Evolutionary conservation across 2,329 filamentous ascomycete genomes (phyloP).

Genomic region (Cytospora chrysosperma): DNA sequence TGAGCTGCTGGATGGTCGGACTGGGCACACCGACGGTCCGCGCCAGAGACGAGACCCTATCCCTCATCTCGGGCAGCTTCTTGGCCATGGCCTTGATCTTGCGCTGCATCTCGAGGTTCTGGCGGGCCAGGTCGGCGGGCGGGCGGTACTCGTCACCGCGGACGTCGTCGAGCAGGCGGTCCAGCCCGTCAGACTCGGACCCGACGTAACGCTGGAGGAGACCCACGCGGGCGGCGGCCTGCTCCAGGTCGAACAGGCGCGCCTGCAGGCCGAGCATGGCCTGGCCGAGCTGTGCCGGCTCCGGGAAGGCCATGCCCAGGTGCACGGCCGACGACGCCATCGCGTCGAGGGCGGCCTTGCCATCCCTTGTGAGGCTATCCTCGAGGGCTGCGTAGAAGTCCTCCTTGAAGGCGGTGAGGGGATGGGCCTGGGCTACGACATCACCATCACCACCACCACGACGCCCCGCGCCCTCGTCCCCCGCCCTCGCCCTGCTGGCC

Average conservation of each 20-base stretch:
- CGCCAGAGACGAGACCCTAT: slow-evolving; percentile 48
- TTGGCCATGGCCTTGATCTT: slow-evolving; percentile 64
- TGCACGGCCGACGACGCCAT: slow-evolving; percentile 53
- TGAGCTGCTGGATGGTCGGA: slow-evolving; percentile 56
- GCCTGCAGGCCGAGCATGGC: slow-evolving; percentile 57
- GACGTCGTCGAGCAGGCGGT: slow-evolving; percentile 43
- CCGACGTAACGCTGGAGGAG: slow-evolving; percentile 57
- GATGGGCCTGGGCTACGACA: slow-evolving; percentile 20
- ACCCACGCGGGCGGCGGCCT: slow-evolving; percentile 53
- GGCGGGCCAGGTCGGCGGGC: slow-evolving; percentile 58
- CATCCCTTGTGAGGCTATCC: slow-evolving; percentile 54
- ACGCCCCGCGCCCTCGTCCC: no score
- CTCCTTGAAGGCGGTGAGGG: slow-evolving; percentile 32
- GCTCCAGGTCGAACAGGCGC: slow-evolving; percentile 53
- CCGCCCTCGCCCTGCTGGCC: slow-evolving; percentile 35
- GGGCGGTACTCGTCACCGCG: slow-evolving; percentile 51
- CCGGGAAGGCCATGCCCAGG: slow-evolving; percentile 49
- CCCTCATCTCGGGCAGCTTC: slow-evolving; percentile 66
- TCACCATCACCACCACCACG: no score
- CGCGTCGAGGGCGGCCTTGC: slow-evolving; percentile 54
- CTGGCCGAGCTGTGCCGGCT: slow-evolving; percentile 49
- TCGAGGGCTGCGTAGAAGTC: slow-evolving; percentile 55
- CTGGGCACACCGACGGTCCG: slow-evolving; percentile 36
- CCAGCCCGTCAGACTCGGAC: slow-evolving; percentile 45
- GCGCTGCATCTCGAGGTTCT: slow-evolving; percentile 73